Base-by-base conservation (phyloP, 2,329 filamentous ascomycete genomes). In the Claviceps pazoutovae region DNA sequence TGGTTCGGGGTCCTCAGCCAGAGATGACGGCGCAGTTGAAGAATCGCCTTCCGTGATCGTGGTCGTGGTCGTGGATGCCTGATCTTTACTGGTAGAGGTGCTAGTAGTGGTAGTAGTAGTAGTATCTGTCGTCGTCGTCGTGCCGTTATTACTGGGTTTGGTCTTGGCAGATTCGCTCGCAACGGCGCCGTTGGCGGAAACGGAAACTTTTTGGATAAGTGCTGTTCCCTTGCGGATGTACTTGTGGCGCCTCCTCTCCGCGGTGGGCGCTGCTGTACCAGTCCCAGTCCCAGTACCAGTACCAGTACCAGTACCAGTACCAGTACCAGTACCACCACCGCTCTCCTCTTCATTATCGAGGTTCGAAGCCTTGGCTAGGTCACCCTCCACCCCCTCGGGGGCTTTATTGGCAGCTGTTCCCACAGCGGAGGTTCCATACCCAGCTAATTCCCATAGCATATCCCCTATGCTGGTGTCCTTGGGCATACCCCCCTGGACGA, bases 401-500 rank as follows among this genome's bases (percentile, higher is more conserved):
- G 67, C 66, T 54, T 71, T 68, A 17, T 68, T 56, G 14, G 30
- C 52, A 2, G 30, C 30, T 1, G 26, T 36, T 5, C 51, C 51
- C 26, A 61, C 54, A 2, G 54, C 56, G 1, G 61, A 54, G 4
- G 19, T 5, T 42, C 39, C 39, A 39, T 69, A 69, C 1, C 67
- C 67, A 0, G 74, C 74, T 68, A 82, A 71, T 53, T 76, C 78
- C 59, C 71, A 75, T 30, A 80, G 67, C 61, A 76, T 71, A 54
- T 78, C 74, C 46, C 73, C 64, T 9, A 79, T 57, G 0, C 74
- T 73, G 0, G 64, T 68, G 21, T 74, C 71, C 1, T 74, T 71
- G 0, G 78, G 75, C 3, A 74, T 68, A 49, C 72, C 69, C 0
- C 73, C 76, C 57, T 87, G 73, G 0, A 91, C 75, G 2, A 89